Conservation (phyloP, 164 flowering plant genomes). For the Houttuynia cordata region DNA sequence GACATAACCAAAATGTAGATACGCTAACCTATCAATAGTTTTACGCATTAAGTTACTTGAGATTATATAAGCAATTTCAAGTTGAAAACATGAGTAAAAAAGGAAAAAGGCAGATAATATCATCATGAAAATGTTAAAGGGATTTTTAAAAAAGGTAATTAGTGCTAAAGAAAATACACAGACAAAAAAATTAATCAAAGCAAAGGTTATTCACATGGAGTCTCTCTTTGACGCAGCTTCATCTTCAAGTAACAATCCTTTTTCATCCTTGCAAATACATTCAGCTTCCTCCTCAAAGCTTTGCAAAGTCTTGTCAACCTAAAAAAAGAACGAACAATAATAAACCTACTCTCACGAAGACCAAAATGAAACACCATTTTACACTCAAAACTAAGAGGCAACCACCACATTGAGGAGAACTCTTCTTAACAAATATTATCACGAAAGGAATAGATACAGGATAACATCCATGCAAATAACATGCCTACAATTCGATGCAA, state of each 20-base stretch:
- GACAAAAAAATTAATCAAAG: not conserved
- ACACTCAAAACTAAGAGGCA: no score
- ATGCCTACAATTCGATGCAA: not conserved
- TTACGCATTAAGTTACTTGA: no score
- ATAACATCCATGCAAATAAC: not conserved
- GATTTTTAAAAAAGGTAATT: no score
- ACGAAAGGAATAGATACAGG: no score
- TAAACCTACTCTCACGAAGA: not conserved
- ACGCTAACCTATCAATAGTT: no score
- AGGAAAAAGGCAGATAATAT: no score
- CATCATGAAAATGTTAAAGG: no score
- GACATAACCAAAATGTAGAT: no score
- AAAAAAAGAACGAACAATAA: conserved; percentile 1
- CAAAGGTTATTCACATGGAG: conserved; percentile 49
- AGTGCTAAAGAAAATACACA: not conserved
- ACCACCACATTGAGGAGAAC: no score
- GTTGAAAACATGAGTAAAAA: no score
- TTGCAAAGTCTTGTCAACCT: conserved; percentile 94
- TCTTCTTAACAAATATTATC: no score
- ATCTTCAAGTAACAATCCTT: conserved; percentile 68
- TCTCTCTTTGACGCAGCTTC: conserved; percentile 94
- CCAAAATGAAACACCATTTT: not conserved
- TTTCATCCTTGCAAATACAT: conserved; percentile 86
- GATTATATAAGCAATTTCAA: no score
- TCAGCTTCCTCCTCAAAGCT: conserved; percentile 96